These are phyloP conservation scores for Penicillium sp. DNA, from an alignment of 2,329 filamentous ascomycete genomes.

Conservation along the genomic window DNA sequence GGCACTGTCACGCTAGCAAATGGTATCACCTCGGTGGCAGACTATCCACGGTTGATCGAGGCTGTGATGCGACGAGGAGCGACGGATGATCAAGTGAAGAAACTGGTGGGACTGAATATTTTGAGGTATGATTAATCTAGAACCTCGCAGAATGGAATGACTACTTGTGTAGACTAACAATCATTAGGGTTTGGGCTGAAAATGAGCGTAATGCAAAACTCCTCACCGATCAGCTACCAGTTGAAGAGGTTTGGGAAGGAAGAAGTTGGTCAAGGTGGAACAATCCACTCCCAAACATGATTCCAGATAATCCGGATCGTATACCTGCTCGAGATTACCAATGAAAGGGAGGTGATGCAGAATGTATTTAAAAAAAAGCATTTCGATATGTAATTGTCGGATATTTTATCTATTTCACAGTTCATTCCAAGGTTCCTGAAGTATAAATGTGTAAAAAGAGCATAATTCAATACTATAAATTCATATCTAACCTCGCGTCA, in stretches of 20 bases:
- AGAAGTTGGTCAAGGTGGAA: conserved; percentile 11
- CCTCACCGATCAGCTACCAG: conserved; percentile 4
- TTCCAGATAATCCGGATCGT: conserved; percentile 7
- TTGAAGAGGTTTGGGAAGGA: conserved; percentile 11
- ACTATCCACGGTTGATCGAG: conserved; percentile 32
- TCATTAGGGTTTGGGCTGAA: background rate
- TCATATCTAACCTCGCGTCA: background rate
- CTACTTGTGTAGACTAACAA: conserved; percentile 3
- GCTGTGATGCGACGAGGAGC: conserved; percentile 35
- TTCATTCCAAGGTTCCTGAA: background rate
- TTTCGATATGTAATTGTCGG: background rate
- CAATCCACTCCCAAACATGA: conserved; percentile 11
- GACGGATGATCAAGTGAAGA: conserved; percentile 33
- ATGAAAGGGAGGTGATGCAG: background rate
- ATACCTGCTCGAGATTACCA: conserved; percentile 8
- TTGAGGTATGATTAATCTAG: conserved; percentile 15
- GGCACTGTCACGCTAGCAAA: conserved; percentile 29
- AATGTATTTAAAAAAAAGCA: conserved; percentile 1
- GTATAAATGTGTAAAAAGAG: background rate
- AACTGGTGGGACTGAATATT: conserved; percentile 35
- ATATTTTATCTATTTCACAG: background rate
- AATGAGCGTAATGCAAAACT: conserved; percentile 6
- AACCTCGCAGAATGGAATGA: background rate
- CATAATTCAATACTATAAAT: background rate
- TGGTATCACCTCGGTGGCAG: conserved; percentile 27